Evolutionary conservation across 371 early-diverging fungal genomes (phyloP).

Genomic region (Smittium mucronatum): DNA sequence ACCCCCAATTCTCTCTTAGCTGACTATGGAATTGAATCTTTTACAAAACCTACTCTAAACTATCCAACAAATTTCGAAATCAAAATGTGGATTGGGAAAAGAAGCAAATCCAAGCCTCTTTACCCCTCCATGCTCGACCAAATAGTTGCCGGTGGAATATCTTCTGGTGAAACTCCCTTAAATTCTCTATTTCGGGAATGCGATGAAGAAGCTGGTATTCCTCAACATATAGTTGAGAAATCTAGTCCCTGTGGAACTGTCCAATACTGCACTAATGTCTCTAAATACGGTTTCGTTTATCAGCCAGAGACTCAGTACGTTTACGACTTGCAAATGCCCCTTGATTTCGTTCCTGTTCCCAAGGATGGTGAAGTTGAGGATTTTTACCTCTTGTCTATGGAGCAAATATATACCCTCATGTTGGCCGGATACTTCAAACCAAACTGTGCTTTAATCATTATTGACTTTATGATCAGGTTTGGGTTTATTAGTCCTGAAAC

Average conservation of each 20-base stretch:
- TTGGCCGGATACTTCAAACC: constrained; percentile 65
- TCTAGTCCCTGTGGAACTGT: constrained; percentile 47
- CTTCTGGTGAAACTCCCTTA: constrained; percentile 38
- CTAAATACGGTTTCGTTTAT: constrained; percentile 38
- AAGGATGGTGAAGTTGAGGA: constrained; percentile 83
- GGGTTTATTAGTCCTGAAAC: constrained; percentile 59
- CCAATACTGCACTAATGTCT: constrained; percentile 43
- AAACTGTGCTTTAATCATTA: constrained; percentile 60
- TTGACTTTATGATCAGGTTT: constrained; percentile 77
- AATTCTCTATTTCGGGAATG: constrained; percentile 75
- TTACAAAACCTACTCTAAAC: too few species aligned
- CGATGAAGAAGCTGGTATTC: constrained; percentile 77
- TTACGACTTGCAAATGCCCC: constrained; percentile 66
- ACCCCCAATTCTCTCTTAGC: background rate
- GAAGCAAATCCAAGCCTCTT: constrained; percentile 63
- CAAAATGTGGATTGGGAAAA: constrained; percentile 75
- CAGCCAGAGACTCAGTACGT: constrained; percentile 63
- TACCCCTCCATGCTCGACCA: constrained; percentile 82
- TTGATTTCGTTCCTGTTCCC: constrained; percentile 41
- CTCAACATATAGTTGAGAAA: constrained; percentile 21
- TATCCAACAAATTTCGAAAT: constrained; percentile 23
- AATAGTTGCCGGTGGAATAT: constrained; percentile 77
- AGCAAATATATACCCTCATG: constrained; percentile 45
- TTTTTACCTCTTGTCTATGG: constrained; percentile 60
- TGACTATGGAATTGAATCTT: background rate